Conservation (phyloP, 306 rosid species). For the Spatholobus suberectus region DNA sequence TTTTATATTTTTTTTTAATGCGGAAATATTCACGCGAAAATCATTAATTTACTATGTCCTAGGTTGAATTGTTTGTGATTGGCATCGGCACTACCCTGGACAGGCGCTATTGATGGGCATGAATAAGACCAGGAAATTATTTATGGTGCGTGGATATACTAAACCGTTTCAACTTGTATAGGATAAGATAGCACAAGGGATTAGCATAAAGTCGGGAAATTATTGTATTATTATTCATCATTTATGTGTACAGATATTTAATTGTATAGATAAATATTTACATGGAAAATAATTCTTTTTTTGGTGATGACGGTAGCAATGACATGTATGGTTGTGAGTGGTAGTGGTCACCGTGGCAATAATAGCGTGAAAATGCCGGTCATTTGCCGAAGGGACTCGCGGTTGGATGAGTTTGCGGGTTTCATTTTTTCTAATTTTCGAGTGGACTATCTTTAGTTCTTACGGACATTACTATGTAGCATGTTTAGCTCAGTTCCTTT, state of each 20-base stretch:
- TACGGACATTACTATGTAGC: too few species aligned
- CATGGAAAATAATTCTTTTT: not conserved
- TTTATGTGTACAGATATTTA: not conserved
- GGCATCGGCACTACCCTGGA: not conserved
- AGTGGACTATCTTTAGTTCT: too few species aligned
- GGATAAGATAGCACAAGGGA: not conserved
- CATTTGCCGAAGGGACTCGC: too few species aligned
- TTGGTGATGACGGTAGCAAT: too few species aligned
- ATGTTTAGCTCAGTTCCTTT: too few species aligned
- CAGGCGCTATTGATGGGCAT: not conserved
- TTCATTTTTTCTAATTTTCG: too few species aligned
- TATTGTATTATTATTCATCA: not conserved
- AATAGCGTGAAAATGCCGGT: too few species aligned
- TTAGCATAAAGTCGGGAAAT: not conserved
- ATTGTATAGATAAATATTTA: not conserved
- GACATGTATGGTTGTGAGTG: too few species aligned
- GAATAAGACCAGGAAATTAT: not conserved
- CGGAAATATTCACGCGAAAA: not conserved
- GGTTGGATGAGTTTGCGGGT: too few species aligned
- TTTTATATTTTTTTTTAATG: not conserved
- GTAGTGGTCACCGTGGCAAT: too few species aligned
- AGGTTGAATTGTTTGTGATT: not conserved
- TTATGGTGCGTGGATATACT: not conserved
- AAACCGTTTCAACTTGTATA: not conserved
- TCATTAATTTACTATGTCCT: not conserved